phyloP scores from a whole-genome alignment of 495 filamentous ascomycete genomes.

The Paragyromitra xinjiangensis region DNA sequence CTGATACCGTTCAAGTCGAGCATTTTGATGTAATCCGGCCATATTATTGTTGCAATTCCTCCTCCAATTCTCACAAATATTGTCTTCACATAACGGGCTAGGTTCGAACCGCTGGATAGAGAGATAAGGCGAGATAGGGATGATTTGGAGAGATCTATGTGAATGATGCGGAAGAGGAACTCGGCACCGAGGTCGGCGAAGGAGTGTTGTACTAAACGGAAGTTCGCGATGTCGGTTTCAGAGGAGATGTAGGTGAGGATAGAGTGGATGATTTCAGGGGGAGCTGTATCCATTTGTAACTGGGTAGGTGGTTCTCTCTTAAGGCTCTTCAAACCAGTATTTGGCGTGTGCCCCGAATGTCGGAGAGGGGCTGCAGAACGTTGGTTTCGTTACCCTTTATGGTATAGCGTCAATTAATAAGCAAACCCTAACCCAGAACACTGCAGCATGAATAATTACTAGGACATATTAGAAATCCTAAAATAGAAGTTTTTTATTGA shows the following conservation, averaged over 20 bases:
- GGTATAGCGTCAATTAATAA: no score
- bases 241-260: slow-evolving; percentile 10
- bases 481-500: no score
- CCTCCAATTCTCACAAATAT: not conserved
- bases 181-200: slow-evolving; percentile 22
- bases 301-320: not conserved
- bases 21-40: not conserved
- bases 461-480: no score
- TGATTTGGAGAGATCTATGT: not conserved
- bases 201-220: slow-evolving; percentile 5
- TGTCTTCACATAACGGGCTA: not conserved
- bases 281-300: not conserved
- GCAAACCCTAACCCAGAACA: no score
- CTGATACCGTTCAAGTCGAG: not conserved
- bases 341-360: no score
- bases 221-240: slow-evolving; percentile 7
- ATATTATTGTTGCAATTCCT: not conserved
- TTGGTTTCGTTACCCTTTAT: no score
- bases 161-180: slow-evolving; percentile 8
- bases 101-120: not conserved
- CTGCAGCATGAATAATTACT: no score
- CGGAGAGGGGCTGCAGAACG: no score
- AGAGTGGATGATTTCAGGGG: not conserved
- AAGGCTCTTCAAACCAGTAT: not conserved
- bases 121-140: not conserved